Conservation (phyloP, 2,329 filamentous ascomycete genomes). For the Keithomyces neogunnii region DNA sequence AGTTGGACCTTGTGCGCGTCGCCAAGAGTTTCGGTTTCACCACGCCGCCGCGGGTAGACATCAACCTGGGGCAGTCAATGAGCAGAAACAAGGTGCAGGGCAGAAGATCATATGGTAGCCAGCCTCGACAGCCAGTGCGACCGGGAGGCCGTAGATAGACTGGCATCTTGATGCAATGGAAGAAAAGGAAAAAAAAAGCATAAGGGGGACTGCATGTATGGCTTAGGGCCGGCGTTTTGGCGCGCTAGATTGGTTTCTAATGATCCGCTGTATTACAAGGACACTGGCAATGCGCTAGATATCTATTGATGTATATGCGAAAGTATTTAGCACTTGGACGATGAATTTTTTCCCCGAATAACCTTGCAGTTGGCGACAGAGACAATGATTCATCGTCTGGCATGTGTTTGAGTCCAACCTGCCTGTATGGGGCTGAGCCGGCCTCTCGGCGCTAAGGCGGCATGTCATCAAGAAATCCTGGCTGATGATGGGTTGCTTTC, state of each 20-base stretch:
- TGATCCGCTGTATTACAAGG: not conserved
- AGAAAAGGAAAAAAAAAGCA: not conserved
- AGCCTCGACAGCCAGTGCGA: conserved; percentile 52
- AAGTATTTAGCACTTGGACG: not conserved
- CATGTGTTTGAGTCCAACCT: too few species aligned
- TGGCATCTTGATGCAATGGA: not conserved
- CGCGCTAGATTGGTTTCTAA: not conserved
- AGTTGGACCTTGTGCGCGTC: conserved; percentile 74
- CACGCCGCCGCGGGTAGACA: conserved; percentile 73
- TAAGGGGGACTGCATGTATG: not conserved
- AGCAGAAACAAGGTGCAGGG: conserved; percentile 57
- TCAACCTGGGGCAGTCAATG: conserved; percentile 74
- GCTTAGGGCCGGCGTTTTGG: not conserved
- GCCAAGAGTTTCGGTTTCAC: conserved; percentile 78
- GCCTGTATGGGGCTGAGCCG: too few species aligned
- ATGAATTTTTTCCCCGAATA: not conserved
- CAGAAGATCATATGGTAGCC: conserved; percentile 66
- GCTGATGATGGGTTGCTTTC: too few species aligned
- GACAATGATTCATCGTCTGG: too few species aligned
- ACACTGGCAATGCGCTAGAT: not conserved
- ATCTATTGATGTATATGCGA: not conserved
- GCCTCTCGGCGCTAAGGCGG: too few species aligned
- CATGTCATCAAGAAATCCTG: too few species aligned
- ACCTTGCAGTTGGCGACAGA: too few species aligned
- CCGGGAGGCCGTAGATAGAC: conserved; percentile 8